These are phyloP conservation scores for Platanthera zijinensis DNA, from an alignment of 106 monocot species.

Conservation along the genomic window DNA sequence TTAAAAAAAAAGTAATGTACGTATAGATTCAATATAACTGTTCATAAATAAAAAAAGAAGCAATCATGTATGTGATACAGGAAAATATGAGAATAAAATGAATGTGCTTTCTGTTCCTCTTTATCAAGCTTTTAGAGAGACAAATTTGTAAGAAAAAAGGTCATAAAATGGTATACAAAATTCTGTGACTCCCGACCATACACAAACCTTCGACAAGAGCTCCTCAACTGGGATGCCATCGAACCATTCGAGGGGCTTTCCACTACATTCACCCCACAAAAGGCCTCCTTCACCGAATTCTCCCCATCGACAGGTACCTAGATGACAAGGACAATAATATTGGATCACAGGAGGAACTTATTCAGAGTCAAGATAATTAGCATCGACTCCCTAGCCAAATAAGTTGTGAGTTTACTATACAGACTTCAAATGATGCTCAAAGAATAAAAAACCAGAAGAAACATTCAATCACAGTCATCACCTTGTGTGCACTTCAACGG, in stretches of 20 bases:
- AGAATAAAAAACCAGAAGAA: neutral
- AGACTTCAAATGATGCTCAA: neutral
- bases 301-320: conserved; percentile 92
- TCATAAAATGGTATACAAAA: neutral
- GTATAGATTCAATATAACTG: neutral
- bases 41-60: neutral
- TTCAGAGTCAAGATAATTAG: neutral
- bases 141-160: neutral
- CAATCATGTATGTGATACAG: neutral
- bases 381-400: neutral
- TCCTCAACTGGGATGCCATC: conserved; percentile 75
- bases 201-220: conserved; percentile 66
- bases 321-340: conserved; percentile 1
- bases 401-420: neutral
- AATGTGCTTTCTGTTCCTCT: neutral
- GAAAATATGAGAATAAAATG: neutral
- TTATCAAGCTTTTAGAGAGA: neutral
- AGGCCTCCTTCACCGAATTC: conserved; percentile 96
- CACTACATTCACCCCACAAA: conserved; percentile 95
- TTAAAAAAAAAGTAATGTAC: neutral
- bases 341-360: neutral
- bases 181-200: neutral
- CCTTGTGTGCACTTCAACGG: too few relatives aligned
- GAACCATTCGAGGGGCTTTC: conserved; percentile 86
- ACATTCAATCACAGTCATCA: too few relatives aligned